Conservation (phyloP, 805 yeast genomes). For the Ogataea nakhonphanomensis region DNA sequence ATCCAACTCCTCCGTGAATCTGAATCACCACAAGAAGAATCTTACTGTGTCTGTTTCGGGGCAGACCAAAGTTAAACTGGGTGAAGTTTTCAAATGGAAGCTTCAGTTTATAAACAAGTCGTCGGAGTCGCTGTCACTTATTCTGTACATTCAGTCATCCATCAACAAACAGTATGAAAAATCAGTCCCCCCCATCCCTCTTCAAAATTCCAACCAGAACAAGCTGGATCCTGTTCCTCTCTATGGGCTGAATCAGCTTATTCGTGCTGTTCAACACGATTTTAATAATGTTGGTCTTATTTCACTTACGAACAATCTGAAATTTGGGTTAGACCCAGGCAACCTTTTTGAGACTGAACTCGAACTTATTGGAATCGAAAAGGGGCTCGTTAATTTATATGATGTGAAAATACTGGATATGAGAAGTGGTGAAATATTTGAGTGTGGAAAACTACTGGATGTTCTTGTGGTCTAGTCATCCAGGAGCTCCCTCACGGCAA, state of each 20-base stretch:
- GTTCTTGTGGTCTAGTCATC: constrained; percentile 49
- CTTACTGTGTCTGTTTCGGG: constrained; percentile 59
- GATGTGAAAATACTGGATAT: constrained; percentile 67
- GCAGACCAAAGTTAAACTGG: constrained; percentile 54
- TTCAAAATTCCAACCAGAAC: constrained; percentile 19
- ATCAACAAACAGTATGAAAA: constrained; percentile 35
- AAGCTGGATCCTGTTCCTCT: constrained; percentile 28
- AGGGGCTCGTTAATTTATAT: constrained; percentile 61
- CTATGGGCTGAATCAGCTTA: constrained; percentile 27
- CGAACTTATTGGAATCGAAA: constrained; percentile 55
- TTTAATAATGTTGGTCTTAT: constrained; percentile 54
- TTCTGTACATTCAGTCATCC: constrained; percentile 44
- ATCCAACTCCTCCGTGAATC: constrained; percentile 24
- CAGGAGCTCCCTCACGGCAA: constrained; percentile 19
- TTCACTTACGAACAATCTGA: constrained; percentile 60
- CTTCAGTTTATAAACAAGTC: constrained; percentile 65
- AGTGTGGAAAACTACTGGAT: constrained; percentile 67
- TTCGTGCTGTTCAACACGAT: constrained; percentile 33
- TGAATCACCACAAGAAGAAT: constrained; percentile 26
- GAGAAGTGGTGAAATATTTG: constrained; percentile 61
- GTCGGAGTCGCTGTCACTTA: constrained; percentile 44
- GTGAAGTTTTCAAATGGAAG: constrained; percentile 59
- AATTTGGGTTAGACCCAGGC: constrained; percentile 56
- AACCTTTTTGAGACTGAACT: constrained; percentile 63
- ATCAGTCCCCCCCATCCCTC: constrained; percentile 35